A percentile compares a stretch with the other conserved stretches of the same genome.
These are phyloP conservation scores for Choanephora cucurbitarum DNA, from an alignment of 371 early-diverging fungal genomes.

Conservation along the genomic window DNA sequence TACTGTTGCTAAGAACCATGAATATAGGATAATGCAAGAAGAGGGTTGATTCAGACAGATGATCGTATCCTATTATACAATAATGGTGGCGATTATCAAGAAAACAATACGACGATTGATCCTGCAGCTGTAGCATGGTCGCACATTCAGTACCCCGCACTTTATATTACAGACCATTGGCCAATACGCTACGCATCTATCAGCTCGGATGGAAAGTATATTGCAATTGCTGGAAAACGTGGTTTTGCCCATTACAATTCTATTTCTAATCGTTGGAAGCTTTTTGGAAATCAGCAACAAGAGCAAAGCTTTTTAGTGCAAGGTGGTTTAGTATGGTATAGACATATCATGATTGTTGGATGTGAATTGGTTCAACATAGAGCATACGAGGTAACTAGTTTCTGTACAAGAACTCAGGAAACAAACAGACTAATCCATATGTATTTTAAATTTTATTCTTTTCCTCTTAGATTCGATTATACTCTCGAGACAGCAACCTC, in stretches of 20 bases:
- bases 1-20: not conserved
- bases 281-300: conserved; percentile 84
- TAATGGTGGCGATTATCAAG: conserved; percentile 60
- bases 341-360: conserved; percentile 67
- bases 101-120: conserved; percentile 71
- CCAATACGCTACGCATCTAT: conserved; percentile 77
- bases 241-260: conserved; percentile 81
- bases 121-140: conserved; percentile 80
- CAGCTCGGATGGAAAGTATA: conserved; percentile 67
- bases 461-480: conserved; percentile 64
- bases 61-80: conserved; percentile 76
- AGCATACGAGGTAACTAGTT: conserved; percentile 62
- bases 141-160: conserved; percentile 72
- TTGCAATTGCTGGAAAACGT: conserved; percentile 81
- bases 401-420: too few relatives aligned
- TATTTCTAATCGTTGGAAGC: conserved; percentile 77
- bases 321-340: conserved; percentile 83
- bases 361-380: conserved; percentile 51
- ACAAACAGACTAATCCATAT: too few relatives aligned
- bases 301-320: conserved; percentile 76
- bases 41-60: conserved; percentile 68
- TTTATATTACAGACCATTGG: conserved; percentile 84
- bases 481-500: conserved; percentile 77
- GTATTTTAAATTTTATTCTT: too few relatives aligned
- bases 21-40: conserved; percentile 67